phyloP scores from a whole-genome alignment of 176 grass and related monocot species.

The Oryza meyeriana region DNA sequence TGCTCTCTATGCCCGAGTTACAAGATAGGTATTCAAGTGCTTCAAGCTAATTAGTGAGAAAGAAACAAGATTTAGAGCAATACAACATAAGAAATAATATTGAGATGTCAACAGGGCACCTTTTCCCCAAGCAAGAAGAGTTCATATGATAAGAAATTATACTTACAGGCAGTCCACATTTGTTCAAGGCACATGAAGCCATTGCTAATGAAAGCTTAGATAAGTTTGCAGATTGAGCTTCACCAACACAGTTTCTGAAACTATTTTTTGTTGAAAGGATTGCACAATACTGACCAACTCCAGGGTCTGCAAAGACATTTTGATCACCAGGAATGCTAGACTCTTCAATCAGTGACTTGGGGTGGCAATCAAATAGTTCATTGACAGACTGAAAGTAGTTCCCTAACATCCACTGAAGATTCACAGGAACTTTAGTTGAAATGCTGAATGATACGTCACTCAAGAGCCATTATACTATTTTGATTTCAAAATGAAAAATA shows the following conservation, averaged over 20 bases:
- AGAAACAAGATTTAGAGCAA: conserved; percentile 36
- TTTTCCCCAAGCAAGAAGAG: neutral
- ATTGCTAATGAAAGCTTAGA: conserved; percentile 69
- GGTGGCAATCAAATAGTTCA: conserved; percentile 54
- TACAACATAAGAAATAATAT: conserved; percentile 27
- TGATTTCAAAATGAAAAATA: conserved; percentile 19
- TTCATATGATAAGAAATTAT: conserved; percentile 5
- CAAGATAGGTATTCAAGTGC: conserved; percentile 78
- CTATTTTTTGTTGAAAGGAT: conserved; percentile 66
- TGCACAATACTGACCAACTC: conserved; percentile 76
- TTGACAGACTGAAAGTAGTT: conserved; percentile 63
- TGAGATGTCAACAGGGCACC: neutral
- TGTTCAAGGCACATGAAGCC: conserved; percentile 59
- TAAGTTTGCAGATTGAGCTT: conserved; percentile 59
- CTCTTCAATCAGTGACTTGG: conserved; percentile 36
- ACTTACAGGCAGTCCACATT: conserved; percentile 96
- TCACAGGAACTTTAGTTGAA: conserved; percentile 39
- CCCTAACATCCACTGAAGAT: conserved; percentile 91
- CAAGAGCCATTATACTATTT: conserved; percentile 17
- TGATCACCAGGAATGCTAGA: conserved; percentile 22
- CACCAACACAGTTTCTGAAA: conserved; percentile 84
- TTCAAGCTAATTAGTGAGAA: conserved; percentile 60
- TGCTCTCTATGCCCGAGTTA: conserved; percentile 51
- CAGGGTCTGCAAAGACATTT: conserved; percentile 64
- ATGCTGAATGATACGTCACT: conserved; percentile 22